Base-by-base conservation (phyloP, 2,329 filamentous ascomycete genomes). In the Fusarium subtropicale region DNA sequence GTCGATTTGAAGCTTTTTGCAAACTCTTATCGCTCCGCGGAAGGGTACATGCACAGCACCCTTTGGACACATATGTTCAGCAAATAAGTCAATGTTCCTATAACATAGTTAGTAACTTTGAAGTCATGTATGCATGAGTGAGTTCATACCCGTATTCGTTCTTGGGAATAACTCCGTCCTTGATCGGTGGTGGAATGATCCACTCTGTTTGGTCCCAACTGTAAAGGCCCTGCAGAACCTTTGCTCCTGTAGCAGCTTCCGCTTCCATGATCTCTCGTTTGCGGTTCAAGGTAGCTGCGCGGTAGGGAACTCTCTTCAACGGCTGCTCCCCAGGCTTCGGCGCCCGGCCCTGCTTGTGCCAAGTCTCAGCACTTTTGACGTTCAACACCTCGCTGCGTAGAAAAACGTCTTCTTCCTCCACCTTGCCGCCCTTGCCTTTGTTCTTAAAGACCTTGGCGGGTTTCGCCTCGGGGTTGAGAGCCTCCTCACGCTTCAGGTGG, bases 291-390 rank as follows among this genome's bases (percentile, higher is more conserved):
- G 96, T 99, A 5, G 97, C 95, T 18, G 94, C 96, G 42, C 96
- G 91, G 76, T 96, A 94, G 0, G 95, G 93, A 0, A 97, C 96
- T 42, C 88, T 86, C 78, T 99, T 99, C 63, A 97, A 81, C 0
- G 96, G 92, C 50, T 88, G 81, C 69, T 91, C 89, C 5, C 92
- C 93, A 0, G 84, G 76, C 28, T 87, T 86, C 5, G 96, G 89
- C 28, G 90, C 91, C 13, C 95, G 88, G 0, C 96, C 96, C 82
- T 97, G 95, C 77, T 97, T 97, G 77, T 98, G 96, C 96, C 96
- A 99, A 2, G 93, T 97, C 77, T 99, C 96, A 2, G 92, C 91
- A 30, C 93, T 97, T 79, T 97, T 94, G 77, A 97, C 97, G 39
- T 87, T 85, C 4, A 94, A 88, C 1, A 98, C 89, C 70, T 98